These are phyloP conservation scores for Cylindrotheca closterium DNA, from an alignment of 108 stramenopile species.

Conservation along the genomic window DNA sequence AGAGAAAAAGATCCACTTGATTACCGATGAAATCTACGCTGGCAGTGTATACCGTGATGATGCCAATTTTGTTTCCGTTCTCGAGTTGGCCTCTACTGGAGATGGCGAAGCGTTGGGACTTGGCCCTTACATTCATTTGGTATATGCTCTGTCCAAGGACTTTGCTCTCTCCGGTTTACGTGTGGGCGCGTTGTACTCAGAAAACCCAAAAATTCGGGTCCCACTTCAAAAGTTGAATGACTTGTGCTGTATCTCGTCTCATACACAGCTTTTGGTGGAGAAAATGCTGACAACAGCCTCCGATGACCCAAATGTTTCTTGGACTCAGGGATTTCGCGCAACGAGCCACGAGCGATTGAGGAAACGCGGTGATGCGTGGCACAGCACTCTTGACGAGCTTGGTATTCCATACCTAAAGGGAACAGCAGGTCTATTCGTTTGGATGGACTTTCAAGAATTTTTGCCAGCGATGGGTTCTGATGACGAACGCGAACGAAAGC, in stretches of 20 bases:
- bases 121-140: conserved; percentile 79
- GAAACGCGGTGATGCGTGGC: conserved; percentile 53
- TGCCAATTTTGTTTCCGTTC: conserved; percentile 58
- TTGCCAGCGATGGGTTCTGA: conserved; percentile 42
- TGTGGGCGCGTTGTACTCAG: conserved; percentile 78
- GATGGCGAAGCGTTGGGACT: conserved; percentile 39
- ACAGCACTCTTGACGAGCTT: conserved; percentile 50
- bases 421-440: conserved; percentile 77
- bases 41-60: conserved; percentile 60
- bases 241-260: conserved; percentile 76
- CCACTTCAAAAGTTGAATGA: conserved; percentile 85
- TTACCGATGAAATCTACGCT: conserved; percentile 89
- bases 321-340: conserved; percentile 54
- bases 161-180: conserved; percentile 84
- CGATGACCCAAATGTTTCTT: conserved; percentile 16
- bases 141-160: conserved; percentile 87
- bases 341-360: conserved; percentile 54
- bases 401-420: conserved; percentile 63
- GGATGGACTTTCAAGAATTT: conserved; percentile 83
- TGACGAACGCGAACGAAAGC: conserved; percentile 61
- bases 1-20: conserved; percentile 71
- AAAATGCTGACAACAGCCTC: conserved; percentile 47
- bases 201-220: conserved; percentile 68
- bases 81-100: conserved; percentile 45
- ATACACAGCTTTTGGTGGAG: conserved; percentile 76